Conservation (phyloP, 148 eudicot species). For the Gaultheria prostrata region DNA sequence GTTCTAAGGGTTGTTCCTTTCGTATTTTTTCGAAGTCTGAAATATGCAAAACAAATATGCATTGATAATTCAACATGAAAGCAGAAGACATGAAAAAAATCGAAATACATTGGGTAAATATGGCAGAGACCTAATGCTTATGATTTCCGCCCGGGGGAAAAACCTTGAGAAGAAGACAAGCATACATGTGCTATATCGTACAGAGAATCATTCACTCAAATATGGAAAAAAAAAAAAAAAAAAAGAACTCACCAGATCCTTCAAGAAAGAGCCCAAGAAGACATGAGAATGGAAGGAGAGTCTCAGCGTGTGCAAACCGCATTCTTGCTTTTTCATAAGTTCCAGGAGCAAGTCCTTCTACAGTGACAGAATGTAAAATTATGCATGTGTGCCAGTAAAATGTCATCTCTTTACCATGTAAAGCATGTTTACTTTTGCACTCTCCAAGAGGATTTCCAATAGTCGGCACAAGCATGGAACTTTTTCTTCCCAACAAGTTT, state of each 20-base stretch:
- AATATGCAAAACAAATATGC: slow-evolving; percentile 19
- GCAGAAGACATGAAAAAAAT: neutral
- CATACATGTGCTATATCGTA: neutral
- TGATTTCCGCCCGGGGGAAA: neutral
- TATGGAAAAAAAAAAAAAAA: neutral
- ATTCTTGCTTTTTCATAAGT: slow-evolving; percentile 89
- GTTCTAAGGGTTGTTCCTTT: slow-evolving; percentile 63
- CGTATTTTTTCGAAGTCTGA: slow-evolving; percentile 70
- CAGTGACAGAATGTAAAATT: slow-evolving; percentile 16
- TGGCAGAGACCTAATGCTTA: neutral
- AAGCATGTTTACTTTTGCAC: neutral
- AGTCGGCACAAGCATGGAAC: neutral
- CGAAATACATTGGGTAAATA: neutral
- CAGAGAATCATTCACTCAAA: neutral
- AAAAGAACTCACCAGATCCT: slow-evolving; percentile 67
- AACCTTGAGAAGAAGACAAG: neutral
- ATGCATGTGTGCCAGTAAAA: neutral
- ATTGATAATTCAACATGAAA: neutral
- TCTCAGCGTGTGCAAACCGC: slow-evolving; percentile 97
- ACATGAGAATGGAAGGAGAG: slow-evolving; percentile 94
- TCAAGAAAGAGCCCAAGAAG: slow-evolving; percentile 89
- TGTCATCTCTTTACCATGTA: neutral
- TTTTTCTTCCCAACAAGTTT: neutral
- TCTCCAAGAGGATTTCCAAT: neutral
- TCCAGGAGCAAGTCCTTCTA: slow-evolving; percentile 70